Conservation (phyloP, 73 alveolate genomes). For the Uronychia setigera region DNA sequence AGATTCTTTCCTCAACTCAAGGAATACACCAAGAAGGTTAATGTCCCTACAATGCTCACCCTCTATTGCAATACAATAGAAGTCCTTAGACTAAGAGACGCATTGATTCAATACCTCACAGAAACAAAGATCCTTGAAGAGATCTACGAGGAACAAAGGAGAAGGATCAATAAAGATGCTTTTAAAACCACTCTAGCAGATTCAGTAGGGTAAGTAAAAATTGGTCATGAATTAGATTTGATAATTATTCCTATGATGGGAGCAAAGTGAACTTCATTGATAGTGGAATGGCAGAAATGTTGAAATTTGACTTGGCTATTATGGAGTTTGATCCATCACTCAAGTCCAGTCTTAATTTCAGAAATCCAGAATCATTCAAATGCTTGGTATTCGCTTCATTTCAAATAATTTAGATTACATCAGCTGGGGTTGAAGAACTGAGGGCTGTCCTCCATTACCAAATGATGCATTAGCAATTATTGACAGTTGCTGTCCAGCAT, state of each 20-base stretch:
- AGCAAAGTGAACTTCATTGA: constrained; percentile 56
- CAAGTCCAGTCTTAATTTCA: constrained; percentile 49
- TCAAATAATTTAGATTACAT: constrained; percentile 46
- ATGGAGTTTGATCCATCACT: constrained; percentile 59
- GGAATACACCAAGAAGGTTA: constrained; percentile 42
- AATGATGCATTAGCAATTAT: constrained; percentile 26
- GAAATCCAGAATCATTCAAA: constrained; percentile 44
- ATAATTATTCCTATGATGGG: constrained; percentile 31
- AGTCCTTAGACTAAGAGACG: constrained; percentile 50
- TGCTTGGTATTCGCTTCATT: constrained; percentile 32
- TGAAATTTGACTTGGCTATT: constrained; percentile 57
- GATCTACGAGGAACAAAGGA: constrained; percentile 48
- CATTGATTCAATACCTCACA: constrained; percentile 22
- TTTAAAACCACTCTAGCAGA: constrained; percentile 3
- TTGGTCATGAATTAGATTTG: constrained; percentile 20
- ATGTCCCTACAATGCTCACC: constrained; percentile 40
- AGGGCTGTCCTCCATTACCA: constrained; percentile 58
- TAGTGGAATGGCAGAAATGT: constrained; percentile 63
- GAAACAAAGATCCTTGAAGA: constrained; percentile 44
- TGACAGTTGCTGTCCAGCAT: constrained; percentile 5
- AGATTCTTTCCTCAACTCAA: constrained; percentile 57
- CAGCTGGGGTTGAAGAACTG: constrained; percentile 71
- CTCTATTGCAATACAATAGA: constrained; percentile 63
- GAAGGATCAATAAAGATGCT: constrained; percentile 8
- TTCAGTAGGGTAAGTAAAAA: constrained; percentile 3